Evolutionary conservation across 1,139 yeast genomes (phyloP).

Genomic region (Suhomyces kunorum): DNA sequence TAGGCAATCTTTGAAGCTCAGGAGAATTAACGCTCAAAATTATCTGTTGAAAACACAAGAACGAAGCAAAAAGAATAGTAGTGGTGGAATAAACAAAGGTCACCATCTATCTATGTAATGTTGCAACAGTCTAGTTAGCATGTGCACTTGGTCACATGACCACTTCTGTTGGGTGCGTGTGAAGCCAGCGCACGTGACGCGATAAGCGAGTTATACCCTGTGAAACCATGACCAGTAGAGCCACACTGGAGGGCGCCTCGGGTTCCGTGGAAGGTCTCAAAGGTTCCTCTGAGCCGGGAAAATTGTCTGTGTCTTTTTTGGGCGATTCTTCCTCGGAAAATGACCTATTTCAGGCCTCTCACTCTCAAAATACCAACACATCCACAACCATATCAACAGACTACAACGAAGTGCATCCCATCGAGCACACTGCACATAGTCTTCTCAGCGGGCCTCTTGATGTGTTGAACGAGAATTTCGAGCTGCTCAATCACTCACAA

Average conservation of each 20-base stretch:
- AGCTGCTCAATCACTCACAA: slow-evolving; percentile 58
- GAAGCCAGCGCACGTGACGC: neutral
- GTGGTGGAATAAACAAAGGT: neutral
- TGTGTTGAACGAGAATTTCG: slow-evolving; percentile 49
- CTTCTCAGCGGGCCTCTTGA: slow-evolving; percentile 57
- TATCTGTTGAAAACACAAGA: neutral
- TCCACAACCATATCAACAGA: neutral
- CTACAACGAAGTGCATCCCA: slow-evolving; percentile 46
- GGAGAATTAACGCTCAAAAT: neutral
- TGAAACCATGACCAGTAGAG: neutral
- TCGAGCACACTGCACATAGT: slow-evolving; percentile 58
- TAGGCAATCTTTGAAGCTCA: too few species aligned
- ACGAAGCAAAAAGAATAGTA: neutral
- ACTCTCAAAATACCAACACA: neutral
- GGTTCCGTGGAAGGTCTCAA: neutral
- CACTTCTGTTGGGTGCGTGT: neutral
- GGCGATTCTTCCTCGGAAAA: neutral
- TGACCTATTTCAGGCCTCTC: neutral
- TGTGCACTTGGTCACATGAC: neutral
- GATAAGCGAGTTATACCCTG: neutral
- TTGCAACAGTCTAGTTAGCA: neutral
- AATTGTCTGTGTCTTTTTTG: neutral
- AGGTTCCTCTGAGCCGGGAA: neutral
- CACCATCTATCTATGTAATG: neutral
- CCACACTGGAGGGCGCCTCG: neutral